Evolutionary conservation across 2,329 filamentous ascomycete genomes (phyloP).

Genomic region (Sclerotiophoma versabilis): DNA sequence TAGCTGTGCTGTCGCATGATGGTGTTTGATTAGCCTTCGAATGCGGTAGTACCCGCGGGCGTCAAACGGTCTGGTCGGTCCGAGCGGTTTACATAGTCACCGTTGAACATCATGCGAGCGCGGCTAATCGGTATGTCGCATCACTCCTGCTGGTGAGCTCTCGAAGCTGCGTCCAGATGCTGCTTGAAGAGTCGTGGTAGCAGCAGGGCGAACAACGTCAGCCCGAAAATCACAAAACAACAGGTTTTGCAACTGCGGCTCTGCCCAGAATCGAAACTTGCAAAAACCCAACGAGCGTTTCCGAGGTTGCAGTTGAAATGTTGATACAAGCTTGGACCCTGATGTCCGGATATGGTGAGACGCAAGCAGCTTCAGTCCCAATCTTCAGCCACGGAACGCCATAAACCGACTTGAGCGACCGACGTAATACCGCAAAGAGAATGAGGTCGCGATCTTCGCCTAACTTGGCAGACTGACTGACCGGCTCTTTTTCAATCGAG

Average conservation of each 20-base stretch:
- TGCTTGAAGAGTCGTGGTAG: background rate
- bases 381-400: background rate
- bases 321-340: conserved; percentile 9
- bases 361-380: conserved; percentile 7
- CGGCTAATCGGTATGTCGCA: background rate
- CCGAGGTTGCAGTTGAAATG: background rate
- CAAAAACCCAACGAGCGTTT: background rate
- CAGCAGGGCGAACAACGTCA: background rate
- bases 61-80: background rate
- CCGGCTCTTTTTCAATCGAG: background rate
- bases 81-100: background rate
- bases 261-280: background rate
- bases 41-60: conserved; percentile 3
- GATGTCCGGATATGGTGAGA: conserved; percentile 3
- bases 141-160: background rate
- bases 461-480: background rate
- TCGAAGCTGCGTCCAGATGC: background rate
- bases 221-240: background rate
- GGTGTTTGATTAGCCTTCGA: background rate
- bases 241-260: background rate
- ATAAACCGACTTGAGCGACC: background rate
- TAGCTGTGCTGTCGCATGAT: background rate
- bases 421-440: background rate
- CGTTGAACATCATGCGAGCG: background rate
- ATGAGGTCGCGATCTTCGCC: background rate